Evolutionary conservation across 257 asterid genomes (phyloP), one percentile per base, ranked within the genome.

Genomic region (Solanum paucissectum): DNA sequence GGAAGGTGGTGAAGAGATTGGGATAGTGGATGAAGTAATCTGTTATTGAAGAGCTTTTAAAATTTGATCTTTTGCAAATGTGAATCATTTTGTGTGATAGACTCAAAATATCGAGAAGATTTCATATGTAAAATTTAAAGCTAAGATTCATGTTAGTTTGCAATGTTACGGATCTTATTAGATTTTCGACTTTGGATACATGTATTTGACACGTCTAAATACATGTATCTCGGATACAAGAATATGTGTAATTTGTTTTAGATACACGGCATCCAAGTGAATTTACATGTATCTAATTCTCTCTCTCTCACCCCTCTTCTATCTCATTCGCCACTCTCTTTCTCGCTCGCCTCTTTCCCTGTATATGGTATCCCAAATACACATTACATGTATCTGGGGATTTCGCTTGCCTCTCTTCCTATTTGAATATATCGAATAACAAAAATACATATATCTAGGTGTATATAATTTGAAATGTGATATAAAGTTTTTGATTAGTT

Each of bases 191-290:
- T 18, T 6, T 52, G 2, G n/a, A 6, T 52, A 52, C 2, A 52
- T 2, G 62, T 52, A 52, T 52, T 16, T 52, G n/a, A 52, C 2
- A 4, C 62, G 4, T 16, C 1, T 1, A 52, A 16, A 16, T 52
- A 16, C 23, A 16, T 6, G n/a, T 52, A 6, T 52, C 4, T 52
- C 1, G 0, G 62, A 1, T 52, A 52, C 1, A 0, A 52, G 6
- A 52, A 52, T 52, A 18, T 0, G 23, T 52, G 4, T 52, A 52
- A 52, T 52, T 3, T 52, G 0, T 52, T 18, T 0, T 52, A 20
- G 0, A 52, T 18, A 18, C 0, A 18, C 1, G 0, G 0, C 0
- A 52, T 18, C 0, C 1, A 52, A 52, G n/a, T 52, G n/a, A 52
- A 52, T 52, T 52, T 18, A 52, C 1, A 52, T 16, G 23, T 52